Conservation (phyloP, 805 yeast genomes). For the Saturnispora bothae region DNA sequence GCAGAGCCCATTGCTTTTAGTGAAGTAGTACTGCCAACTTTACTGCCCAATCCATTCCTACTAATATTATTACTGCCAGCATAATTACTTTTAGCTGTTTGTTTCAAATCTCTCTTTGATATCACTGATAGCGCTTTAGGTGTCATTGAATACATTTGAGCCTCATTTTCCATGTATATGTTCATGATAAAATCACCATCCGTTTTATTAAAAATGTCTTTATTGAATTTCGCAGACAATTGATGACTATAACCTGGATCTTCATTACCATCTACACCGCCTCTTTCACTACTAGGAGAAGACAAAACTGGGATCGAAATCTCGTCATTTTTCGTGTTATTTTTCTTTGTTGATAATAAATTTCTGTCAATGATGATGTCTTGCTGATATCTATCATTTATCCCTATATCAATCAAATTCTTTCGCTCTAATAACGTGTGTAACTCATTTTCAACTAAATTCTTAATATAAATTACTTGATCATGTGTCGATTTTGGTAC, state of each 20-base stretch:
- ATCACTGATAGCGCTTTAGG: conserved; percentile 9
- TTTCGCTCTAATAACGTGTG: conserved; percentile 10
- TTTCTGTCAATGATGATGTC: conserved; percentile 13
- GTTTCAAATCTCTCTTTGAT: conserved; percentile 1
- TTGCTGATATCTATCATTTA: conserved; percentile 7
- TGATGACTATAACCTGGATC: background rate
- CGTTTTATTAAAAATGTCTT: conserved; percentile 13
- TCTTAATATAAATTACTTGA: conserved; percentile 12
- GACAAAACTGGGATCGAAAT: background rate
- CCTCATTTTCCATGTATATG: conserved; percentile 5
- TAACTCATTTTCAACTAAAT: conserved; percentile 10
- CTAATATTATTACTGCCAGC: no score
- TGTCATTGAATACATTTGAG: conserved; percentile 9
- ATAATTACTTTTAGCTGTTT: background rate
- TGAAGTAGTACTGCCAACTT: background rate
- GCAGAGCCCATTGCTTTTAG: background rate
- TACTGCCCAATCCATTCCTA: background rate
- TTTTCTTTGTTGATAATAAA: conserved; percentile 5
- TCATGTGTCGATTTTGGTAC: conserved; percentile 8
- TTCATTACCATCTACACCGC: background rate
- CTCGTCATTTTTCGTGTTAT: background rate
- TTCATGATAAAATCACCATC: conserved; percentile 10
- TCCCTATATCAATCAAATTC: conserved; percentile 7
- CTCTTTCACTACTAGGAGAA: background rate
- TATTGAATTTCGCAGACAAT: conserved; percentile 4